Percentiles rank a stretch among this genome's conserved stretches.
phyloP scores from a whole-genome alignment of 345 rosid genomes.

The Boechera retrofracta region DNA sequence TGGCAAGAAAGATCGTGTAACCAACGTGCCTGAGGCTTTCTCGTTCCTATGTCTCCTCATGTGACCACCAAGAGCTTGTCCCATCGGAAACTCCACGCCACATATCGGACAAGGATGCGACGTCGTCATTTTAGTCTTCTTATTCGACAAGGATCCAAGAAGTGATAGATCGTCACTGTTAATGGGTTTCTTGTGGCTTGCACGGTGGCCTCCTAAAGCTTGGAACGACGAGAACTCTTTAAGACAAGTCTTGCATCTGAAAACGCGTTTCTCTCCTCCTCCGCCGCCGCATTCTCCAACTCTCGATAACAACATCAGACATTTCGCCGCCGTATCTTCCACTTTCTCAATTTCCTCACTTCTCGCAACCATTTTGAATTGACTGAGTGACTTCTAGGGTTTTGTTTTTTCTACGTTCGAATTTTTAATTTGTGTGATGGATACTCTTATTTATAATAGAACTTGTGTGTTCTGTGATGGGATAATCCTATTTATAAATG shows the following conservation, averaged over 20 bases:
- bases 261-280: slow-evolving; percentile 48
- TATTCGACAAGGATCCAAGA: slow-evolving; percentile 18
- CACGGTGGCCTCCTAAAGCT: slow-evolving; percentile 89
- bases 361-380: slow-evolving; percentile 49
- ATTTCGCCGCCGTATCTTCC: slow-evolving; percentile 41
- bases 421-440: slow-evolving; percentile 1
- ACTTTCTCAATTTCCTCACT: slow-evolving; percentile 36
- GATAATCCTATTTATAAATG: not conserved
- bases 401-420: not conserved
- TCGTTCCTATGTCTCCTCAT: slow-evolving; percentile 70
- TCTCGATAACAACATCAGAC: slow-evolving; percentile 69
- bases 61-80: slow-evolving; percentile 91
- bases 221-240: slow-evolving; percentile 75
- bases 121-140: slow-evolving; percentile 47
- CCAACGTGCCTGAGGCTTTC: slow-evolving; percentile 23
- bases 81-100: slow-evolving; percentile 65
- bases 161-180: slow-evolving; percentile 43
- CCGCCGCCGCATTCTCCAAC: slow-evolving; percentile 45
- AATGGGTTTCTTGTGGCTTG: slow-evolving; percentile 63
- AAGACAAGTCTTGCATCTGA: slow-evolving; percentile 67
- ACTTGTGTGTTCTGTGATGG: no score
- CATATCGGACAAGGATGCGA: slow-evolving; percentile 73
- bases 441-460: not conserved
- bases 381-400: slow-evolving; percentile 5
- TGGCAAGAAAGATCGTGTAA: slow-evolving; percentile 45